Conservation (phyloP, 2,329 filamentous ascomycete species). For the Kalaharituber pfeilii region DNA sequence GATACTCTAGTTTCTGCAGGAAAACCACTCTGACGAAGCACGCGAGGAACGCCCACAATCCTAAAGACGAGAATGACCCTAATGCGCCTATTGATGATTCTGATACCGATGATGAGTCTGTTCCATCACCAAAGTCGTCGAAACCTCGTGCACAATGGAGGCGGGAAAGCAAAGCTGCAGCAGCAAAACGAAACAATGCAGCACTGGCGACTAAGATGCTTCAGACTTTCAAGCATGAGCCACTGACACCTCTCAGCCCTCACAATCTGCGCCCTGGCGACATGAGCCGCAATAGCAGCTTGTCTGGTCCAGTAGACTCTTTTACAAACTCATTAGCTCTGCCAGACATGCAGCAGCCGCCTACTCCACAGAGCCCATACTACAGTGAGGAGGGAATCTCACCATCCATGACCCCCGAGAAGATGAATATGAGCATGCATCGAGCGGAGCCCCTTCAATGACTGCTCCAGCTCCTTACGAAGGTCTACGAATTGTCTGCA, state of each 20-base stretch:
- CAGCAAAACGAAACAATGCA: conserved; percentile 11
- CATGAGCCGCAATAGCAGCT: background rate
- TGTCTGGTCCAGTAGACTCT: background rate
- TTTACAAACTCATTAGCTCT: background rate
- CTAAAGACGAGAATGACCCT: conserved; percentile 19
- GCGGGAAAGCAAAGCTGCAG: conserved; percentile 48
- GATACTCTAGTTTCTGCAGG: conserved; percentile 42
- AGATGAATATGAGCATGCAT: conserved; percentile 37
- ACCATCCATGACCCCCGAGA: conserved; percentile 29
- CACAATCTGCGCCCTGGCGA: background rate
- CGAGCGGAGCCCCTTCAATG: conserved; percentile 33
- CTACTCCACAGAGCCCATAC: conserved; percentile 26
- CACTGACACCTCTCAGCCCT: conserved; percentile 23
- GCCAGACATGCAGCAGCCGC: conserved; percentile 11
- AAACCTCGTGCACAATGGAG: conserved; percentile 33
- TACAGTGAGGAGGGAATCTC: conserved; percentile 45
- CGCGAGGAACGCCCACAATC: conserved; percentile 20
- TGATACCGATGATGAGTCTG: conserved; percentile 20
- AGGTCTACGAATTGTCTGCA: conserved; percentile 31
- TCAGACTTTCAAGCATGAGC: conserved; percentile 19
- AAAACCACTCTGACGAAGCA: conserved; percentile 40
- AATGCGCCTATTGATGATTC: conserved; percentile 18
- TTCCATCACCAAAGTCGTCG: conserved; percentile 12
- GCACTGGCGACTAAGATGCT: conserved; percentile 17
- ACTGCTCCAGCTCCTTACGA: conserved; percentile 26